These are phyloP conservation scores for Debaryomyces sp. DNA, from an alignment of 1,139 yeast genomes.

Conservation along the genomic window DNA sequence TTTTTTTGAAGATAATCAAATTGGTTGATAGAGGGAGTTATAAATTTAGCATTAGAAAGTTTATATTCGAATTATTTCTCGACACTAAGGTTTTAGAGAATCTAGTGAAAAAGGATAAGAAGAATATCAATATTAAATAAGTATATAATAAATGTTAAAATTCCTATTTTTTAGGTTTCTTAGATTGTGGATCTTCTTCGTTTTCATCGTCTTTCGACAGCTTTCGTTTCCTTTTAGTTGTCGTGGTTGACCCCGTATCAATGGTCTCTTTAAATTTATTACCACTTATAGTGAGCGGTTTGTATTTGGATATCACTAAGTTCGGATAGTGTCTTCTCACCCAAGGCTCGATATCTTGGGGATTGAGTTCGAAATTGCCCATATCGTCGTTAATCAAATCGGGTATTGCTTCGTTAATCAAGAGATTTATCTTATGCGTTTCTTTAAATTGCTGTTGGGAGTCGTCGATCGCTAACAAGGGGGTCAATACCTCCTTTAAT, in stretches of 20 bases:
- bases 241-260: slow-evolving; percentile 2
- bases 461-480: slow-evolving; percentile 14
- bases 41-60: slow-evolving; percentile 63
- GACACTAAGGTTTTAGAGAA: slow-evolving; percentile 59
- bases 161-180: slow-evolving; percentile 1
- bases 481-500: slow-evolving; percentile 18
- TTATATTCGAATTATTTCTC: slow-evolving; percentile 66
- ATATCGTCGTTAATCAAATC: slow-evolving; percentile 45
- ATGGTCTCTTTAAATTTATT: slow-evolving; percentile 2
- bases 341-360: slow-evolving; percentile 46
- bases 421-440: slow-evolving; percentile 17
- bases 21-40: slow-evolving; percentile 70
- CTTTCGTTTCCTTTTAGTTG: slow-evolving; percentile 16
- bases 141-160: not conserved
- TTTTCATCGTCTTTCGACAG: slow-evolving; percentile 7
- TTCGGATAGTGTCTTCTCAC: slow-evolving; percentile 38
- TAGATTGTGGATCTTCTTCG: slow-evolving; percentile 5
- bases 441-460: slow-evolving; percentile 10
- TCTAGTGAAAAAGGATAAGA: slow-evolving; percentile 43
- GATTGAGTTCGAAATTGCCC: slow-evolving; percentile 37
- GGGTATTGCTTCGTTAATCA: slow-evolving; percentile 35
- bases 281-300: slow-evolving; percentile 29
- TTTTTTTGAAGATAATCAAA: slow-evolving; percentile 62
- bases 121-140: not conserved
- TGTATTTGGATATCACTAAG: slow-evolving; percentile 37